Conservation (phyloP, 2,329 filamentous ascomycete species). For the Pseudogymnoascus sp. region DNA sequence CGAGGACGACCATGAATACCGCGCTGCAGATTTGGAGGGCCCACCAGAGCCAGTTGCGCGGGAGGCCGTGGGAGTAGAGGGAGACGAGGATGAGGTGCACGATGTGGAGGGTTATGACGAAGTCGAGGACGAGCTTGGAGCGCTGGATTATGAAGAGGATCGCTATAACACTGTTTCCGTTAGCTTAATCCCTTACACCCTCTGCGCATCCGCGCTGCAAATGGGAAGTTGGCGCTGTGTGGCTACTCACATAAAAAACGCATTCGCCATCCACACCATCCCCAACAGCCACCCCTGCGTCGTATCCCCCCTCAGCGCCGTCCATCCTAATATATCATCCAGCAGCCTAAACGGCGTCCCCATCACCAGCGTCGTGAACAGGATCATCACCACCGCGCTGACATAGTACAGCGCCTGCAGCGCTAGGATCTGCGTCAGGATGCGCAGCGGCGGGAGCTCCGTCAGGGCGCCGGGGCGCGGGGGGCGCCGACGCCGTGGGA, state of each 20-base stretch:
- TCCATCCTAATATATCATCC: constrained; percentile 55
- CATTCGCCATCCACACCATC: constrained; percentile 58
- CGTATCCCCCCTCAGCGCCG: constrained; percentile 54
- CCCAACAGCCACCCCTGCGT: constrained; percentile 62
- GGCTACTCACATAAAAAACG: constrained; percentile 54
- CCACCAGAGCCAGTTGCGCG: constrained; percentile 84
- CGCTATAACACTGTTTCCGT: constrained; percentile 58
- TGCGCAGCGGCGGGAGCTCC: constrained; percentile 58
- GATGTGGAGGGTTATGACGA: constrained; percentile 79
- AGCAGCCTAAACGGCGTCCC: constrained; percentile 46
- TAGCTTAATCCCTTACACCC: neutral
- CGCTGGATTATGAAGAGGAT: constrained; percentile 77
- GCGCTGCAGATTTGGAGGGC: constrained; percentile 51
- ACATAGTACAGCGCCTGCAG: constrained; percentile 58
- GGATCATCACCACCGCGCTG: constrained; percentile 50
- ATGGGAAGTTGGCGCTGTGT: neutral
- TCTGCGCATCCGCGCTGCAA: too few relatives aligned
- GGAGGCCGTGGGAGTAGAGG: constrained; percentile 68
- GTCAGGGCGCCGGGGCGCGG: constrained; percentile 57
- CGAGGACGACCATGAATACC: constrained; percentile 57
- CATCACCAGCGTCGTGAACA: constrained; percentile 59
- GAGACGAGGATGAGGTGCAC: constrained; percentile 71
- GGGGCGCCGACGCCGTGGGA: constrained; percentile 44
- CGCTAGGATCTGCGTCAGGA: constrained; percentile 56
- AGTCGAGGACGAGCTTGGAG: constrained; percentile 91